These are phyloP conservation scores for Dioscorea dumetorum DNA, from an alignment of 106 monocot species.

Conservation along the genomic window DNA sequence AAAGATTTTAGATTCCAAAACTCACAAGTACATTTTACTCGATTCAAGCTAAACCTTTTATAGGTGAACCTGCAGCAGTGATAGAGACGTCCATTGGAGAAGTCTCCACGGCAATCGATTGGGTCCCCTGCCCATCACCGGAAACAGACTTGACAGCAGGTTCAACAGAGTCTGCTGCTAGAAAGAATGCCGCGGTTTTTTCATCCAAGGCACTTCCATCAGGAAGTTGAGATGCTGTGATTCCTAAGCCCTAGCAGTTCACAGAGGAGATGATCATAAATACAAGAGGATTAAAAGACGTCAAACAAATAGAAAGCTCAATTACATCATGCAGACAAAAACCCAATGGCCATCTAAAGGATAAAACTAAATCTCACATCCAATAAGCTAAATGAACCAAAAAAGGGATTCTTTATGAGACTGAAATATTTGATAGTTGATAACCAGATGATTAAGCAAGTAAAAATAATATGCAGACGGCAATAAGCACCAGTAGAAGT, in stretches of 20 bases:
- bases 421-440: too few species aligned
- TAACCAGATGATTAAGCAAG: too few species aligned
- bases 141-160: conserved; percentile 19
- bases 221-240: conserved; percentile 48
- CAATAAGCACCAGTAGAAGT: too few species aligned
- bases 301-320: not conserved
- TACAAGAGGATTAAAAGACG: not conserved
- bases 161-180: conserved; percentile 31
- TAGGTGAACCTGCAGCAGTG: conserved; percentile 34
- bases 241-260: conserved; percentile 30
- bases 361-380: not conserved
- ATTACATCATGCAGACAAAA: not conserved
- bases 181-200: conserved; percentile 39
- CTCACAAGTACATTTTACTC: not conserved
- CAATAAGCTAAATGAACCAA: not conserved
- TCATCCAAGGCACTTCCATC: conserved; percentile 43
- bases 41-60: not conserved
- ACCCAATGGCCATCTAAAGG: not conserved
- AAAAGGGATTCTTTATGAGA: not conserved
- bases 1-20: not conserved
- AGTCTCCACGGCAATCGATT: conserved; percentile 13
- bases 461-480: too few species aligned
- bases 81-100: conserved; percentile 26
- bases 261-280: not conserved
- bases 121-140: conserved; percentile 29